A percentile compares a stretch with the other conserved stretches of the same genome.
These are phyloP conservation scores for Boletus pseudopeckii DNA, from an alignment of 768 basidiomycete genomes.

Conservation along the genomic window DNA sequence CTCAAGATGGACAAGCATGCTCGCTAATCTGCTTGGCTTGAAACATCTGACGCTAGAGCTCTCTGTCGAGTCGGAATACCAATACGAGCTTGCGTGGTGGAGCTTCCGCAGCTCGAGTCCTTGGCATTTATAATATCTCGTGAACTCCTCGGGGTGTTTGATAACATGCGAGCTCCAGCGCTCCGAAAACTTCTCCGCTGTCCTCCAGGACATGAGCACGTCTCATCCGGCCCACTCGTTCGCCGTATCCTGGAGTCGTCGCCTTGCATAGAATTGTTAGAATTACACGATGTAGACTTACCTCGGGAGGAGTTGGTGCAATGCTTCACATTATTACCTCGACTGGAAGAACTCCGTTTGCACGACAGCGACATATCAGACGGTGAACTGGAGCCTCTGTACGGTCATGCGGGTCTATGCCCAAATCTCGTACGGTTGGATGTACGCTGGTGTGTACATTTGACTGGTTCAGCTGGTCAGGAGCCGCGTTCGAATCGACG, in stretches of 20 bases:
- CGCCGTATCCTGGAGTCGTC: conserved; percentile 30
- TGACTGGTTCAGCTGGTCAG: conserved; percentile 51
- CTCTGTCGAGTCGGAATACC: conserved; percentile 25
- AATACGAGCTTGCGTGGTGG: conserved; percentile 17
- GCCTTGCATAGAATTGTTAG: conserved; percentile 39
- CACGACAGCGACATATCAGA: conserved; percentile 60
- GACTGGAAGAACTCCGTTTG: conserved; percentile 47
- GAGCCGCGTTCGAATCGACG: conserved; percentile 31
- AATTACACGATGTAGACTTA: conserved; percentile 49
- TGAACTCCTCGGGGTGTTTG: conserved; percentile 27
- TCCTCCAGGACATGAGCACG: conserved; percentile 18
- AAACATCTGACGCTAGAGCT: conserved; percentile 40
- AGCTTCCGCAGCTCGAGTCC: conserved; percentile 27
- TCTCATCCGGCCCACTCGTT: conserved; percentile 25
- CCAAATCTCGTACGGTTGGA: conserved; percentile 48
- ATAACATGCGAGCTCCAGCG: conserved; percentile 33
- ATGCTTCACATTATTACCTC: conserved; percentile 36
- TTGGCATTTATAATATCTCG: conserved; percentile 32
- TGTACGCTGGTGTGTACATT: conserved; percentile 56
- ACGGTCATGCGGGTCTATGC: conserved; percentile 41
- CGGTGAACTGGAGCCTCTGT: conserved; percentile 37
- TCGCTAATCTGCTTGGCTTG: conserved; percentile 42
- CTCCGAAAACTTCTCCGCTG: conserved; percentile 40
- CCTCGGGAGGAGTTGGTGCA: conserved; percentile 35
- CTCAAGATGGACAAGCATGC: conserved; percentile 28